Conservation (phyloP, 2,329 filamentous ascomycete species). For the Pseudonectria buxi region DNA sequence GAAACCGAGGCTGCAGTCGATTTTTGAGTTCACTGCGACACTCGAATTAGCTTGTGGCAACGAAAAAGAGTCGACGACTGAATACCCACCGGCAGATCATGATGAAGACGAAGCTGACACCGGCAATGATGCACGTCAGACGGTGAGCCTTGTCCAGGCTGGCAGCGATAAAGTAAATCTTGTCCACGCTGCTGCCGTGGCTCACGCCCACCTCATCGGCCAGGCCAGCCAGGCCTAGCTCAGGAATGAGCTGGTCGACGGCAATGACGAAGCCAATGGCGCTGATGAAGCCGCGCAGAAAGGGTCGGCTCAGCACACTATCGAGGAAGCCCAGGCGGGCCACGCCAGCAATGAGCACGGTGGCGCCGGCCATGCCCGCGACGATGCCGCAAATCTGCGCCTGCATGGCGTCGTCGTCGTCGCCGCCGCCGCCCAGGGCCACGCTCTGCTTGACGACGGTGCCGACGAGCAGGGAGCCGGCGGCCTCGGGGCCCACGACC, state of each 20-base stretch:
- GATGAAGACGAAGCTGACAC: conserved; percentile 75
- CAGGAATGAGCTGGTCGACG: conserved; percentile 88
- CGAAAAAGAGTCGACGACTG: neutral
- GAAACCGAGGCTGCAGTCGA: conserved; percentile 69
- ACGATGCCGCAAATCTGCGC: conserved; percentile 83
- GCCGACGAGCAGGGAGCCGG: conserved; percentile 84
- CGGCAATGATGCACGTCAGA: conserved; percentile 70
- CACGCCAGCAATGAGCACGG: conserved; percentile 81
- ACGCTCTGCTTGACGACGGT: conserved; percentile 76
- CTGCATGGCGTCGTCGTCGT: conserved; percentile 60
- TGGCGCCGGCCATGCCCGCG: conserved; percentile 78
- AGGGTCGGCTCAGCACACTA: conserved; percentile 86
- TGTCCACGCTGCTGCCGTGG: conserved; percentile 82
- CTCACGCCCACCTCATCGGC: conserved; percentile 60
- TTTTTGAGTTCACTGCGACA: conserved; percentile 67
- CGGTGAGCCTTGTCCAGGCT: conserved; percentile 62
- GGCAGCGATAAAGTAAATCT: conserved; percentile 69
- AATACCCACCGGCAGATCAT: conserved; percentile 72
- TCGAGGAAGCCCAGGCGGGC: conserved; percentile 87
- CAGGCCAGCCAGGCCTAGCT: conserved; percentile 66
- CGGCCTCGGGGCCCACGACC: conserved; percentile 90
- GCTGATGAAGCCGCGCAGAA: conserved; percentile 91
- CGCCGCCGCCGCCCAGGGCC: conserved; percentile 56
- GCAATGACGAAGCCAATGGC: conserved; percentile 95
- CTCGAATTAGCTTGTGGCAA: conserved; percentile 2